Percentiles rank a stretch among this genome's conserved stretches.
Evolutionary conservation across 2,329 filamentous ascomycete species (phyloP).

Genomic region (Nothomitra cinnamomea): DNA sequence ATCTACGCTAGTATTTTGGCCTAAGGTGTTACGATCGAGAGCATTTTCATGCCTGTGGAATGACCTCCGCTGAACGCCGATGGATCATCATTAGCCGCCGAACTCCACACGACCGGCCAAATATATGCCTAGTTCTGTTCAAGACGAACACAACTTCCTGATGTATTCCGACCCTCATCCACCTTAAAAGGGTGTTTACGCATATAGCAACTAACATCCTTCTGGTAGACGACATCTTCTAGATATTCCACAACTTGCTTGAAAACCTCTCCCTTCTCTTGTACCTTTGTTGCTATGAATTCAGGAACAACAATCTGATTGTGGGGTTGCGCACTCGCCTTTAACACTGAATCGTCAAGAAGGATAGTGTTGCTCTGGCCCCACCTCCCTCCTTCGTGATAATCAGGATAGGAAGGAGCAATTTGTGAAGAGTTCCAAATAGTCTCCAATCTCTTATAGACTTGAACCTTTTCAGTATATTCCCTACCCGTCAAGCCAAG

Average conservation of each 20-base stretch:
- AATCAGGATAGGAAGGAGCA: constrained; percentile 25
- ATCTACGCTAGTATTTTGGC: too few species aligned
- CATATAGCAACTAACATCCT: constrained; percentile 38
- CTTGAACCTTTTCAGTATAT: constrained; percentile 57
- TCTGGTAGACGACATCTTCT: constrained; percentile 30
- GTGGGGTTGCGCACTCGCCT: constrained; percentile 65
- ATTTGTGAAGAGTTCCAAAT: constrained; percentile 45
- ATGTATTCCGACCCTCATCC: constrained; percentile 9
- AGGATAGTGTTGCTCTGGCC: constrained; percentile 75
- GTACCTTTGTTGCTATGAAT: constrained; percentile 37
- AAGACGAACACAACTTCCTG: too few species aligned
- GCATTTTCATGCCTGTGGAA: too few species aligned
- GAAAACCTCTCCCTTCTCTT: constrained; percentile 23
- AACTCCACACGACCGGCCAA: too few species aligned
- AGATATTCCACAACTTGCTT: constrained; percentile 34
- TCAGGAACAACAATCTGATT: constrained; percentile 72
- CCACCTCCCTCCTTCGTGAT: constrained; percentile 35
- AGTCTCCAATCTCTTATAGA: constrained; percentile 67
- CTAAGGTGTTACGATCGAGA: too few species aligned
- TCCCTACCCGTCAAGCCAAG: constrained; percentile 49
- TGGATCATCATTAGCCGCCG: too few species aligned
- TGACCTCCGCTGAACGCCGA: too few species aligned
- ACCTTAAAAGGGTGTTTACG: constrained; percentile 32
- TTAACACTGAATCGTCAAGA: constrained; percentile 70
- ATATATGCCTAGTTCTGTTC: too few species aligned